These are phyloP conservation scores for Barnettozyma sp. DNA, from an alignment of 805 yeast genomes.

Conservation along the genomic window DNA sequence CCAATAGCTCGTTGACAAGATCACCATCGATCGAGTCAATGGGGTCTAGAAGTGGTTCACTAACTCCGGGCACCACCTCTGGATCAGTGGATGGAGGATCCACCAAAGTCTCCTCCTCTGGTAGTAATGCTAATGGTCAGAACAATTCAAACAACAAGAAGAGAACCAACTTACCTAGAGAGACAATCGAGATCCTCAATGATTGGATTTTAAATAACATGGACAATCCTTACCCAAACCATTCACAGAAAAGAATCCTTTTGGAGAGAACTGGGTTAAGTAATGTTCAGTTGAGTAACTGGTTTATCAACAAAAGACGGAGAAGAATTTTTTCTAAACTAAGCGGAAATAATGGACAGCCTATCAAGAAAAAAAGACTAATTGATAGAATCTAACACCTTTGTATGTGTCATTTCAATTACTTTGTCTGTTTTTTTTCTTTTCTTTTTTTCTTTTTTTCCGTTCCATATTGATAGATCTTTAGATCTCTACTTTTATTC, in stretches of 20 bases:
- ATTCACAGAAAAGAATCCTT: slow-evolving; percentile 64
- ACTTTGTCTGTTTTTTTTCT: too few relatives aligned
- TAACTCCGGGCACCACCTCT: not conserved
- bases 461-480: too few relatives aligned
- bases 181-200: slow-evolving; percentile 64
- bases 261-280: slow-evolving; percentile 70
- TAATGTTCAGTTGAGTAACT: slow-evolving; percentile 73
- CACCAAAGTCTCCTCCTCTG: too few relatives aligned
- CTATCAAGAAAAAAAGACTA: slow-evolving; percentile 27
- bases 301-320: slow-evolving; percentile 86
- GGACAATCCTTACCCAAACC: slow-evolving; percentile 80
- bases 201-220: slow-evolving; percentile 70
- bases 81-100: slow-evolving; percentile 1
- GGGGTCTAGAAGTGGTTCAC: slow-evolving; percentile 1
- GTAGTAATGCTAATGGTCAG: too few relatives aligned
- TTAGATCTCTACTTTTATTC: too few relatives aligned
- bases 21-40: slow-evolving; percentile 6
- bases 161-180: slow-evolving; percentile 73
- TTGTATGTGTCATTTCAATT: too few relatives aligned
- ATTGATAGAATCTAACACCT: slow-evolving; percentile 22
- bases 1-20: not conserved
- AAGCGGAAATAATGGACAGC: slow-evolving; percentile 27
- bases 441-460: too few relatives aligned
- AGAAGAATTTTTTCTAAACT: slow-evolving; percentile 44
- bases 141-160: slow-evolving; percentile 26